phyloP scores from a whole-genome alignment of 768 basidiomycete genomes.

The Serendipita sp. region DNA sequence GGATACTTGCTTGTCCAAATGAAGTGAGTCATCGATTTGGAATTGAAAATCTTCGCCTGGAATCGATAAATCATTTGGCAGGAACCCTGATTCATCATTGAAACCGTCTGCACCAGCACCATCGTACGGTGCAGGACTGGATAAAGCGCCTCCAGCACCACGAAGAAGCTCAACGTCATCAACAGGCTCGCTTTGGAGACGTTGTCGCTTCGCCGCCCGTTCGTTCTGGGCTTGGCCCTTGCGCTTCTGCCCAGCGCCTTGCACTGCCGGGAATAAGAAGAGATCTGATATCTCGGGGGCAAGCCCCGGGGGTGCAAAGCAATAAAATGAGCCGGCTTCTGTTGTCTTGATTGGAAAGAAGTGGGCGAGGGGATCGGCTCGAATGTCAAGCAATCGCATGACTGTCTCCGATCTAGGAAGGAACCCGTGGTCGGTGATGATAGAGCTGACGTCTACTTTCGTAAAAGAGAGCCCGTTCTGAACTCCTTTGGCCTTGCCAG shows the following conservation, averaged over 20 bases:
- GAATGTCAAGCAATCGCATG: conserved; percentile 74
- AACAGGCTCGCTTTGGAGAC: conserved; percentile 31
- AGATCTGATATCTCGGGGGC: conserved; percentile 68
- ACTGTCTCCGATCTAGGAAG: conserved; percentile 73
- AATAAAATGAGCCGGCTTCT: conserved; percentile 50
- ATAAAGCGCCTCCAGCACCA: conserved; percentile 35
- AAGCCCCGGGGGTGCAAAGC: conserved; percentile 71
- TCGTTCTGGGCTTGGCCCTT: conserved; percentile 40
- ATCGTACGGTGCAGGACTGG: conserved; percentile 39
- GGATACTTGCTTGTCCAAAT: conserved; percentile 19
- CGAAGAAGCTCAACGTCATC: conserved; percentile 46
- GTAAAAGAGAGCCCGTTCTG: conserved; percentile 23
- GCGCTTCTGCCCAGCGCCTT: conserved; percentile 38
- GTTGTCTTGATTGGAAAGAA: conserved; percentile 75
- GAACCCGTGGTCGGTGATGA: conserved; percentile 40
- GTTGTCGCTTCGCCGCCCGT: conserved; percentile 41
- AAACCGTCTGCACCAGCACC: conserved; percentile 35
- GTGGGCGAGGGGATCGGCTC: conserved; percentile 66
- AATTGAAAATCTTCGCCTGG: conserved; percentile 58
- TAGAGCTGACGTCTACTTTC: neutral
- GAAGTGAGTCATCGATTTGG: conserved; percentile 39
- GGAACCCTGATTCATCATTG: conserved; percentile 31
- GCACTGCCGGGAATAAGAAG: conserved; percentile 56
- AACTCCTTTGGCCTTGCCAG: conserved; percentile 30
- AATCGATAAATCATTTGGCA: neutral